Percentiles rank a stretch among this genome's conserved stretches.
Conservation (phyloP, 2,329 filamentous ascomycete species). For the Ascochyta lentis region DNA sequence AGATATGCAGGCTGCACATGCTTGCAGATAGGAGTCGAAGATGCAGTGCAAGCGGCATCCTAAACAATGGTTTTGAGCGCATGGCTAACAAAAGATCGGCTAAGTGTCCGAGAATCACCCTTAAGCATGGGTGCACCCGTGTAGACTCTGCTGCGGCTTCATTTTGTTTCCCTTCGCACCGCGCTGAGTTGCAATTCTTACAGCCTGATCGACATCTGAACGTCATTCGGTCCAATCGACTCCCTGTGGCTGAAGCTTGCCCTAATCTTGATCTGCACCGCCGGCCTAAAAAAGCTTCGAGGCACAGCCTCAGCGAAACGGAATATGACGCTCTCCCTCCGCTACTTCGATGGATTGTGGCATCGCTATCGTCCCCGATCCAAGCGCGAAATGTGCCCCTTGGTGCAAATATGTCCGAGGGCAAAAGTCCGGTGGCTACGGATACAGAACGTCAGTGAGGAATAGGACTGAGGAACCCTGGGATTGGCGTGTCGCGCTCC, state of each 20-base stretch:
- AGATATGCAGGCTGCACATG: neutral
- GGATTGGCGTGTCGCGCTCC: neutral
- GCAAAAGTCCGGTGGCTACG: neutral
- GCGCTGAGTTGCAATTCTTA: neutral
- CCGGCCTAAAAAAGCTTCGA: neutral
- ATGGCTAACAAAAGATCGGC: neutral
- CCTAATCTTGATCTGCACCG: neutral
- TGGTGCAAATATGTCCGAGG: neutral
- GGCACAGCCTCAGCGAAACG: neutral
- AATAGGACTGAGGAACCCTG: neutral
- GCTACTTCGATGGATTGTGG: neutral
- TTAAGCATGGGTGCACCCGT: no score
- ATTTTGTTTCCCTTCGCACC: neutral
- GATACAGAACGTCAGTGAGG: neutral
- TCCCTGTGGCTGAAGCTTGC: neutral
- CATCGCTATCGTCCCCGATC: neutral
- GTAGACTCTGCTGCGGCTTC: no score
- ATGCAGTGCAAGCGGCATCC: neutral
- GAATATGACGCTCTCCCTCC: neutral
- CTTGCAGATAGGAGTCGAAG: neutral
- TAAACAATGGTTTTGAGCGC: neutral
- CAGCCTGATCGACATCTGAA: neutral
- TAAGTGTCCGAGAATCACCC: neutral
- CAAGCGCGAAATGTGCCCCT: neutral
- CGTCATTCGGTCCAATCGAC: neutral